Conservation (phyloP, 2,329 filamentous ascomycete genomes). For the Colletotrichum spaethianum region DNA sequence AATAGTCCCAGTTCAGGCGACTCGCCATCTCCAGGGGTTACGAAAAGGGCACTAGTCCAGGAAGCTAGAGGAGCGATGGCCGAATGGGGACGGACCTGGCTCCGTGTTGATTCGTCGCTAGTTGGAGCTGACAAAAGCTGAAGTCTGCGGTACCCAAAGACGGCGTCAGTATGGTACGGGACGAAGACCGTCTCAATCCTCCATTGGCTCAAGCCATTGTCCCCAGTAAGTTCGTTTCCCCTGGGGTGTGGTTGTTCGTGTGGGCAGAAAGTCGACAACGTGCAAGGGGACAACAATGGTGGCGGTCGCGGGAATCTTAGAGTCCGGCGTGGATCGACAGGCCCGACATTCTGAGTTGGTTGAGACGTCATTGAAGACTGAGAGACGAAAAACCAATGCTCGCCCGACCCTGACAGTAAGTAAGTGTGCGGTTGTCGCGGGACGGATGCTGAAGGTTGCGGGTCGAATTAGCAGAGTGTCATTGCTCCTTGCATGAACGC, state of each 20-base stretch:
- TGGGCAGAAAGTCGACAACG: background rate
- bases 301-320: conserved; percentile 12
- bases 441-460: background rate
- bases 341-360: conserved; percentile 14
- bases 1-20: conserved; percentile 32
- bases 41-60: conserved; percentile 28
- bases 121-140: conserved; percentile 25
- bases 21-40: conserved; percentile 35
- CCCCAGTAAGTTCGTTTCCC: background rate
- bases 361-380: conserved; percentile 10
- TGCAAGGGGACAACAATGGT: conserved; percentile 6
- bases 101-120: conserved; percentile 26
- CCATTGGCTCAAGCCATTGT: conserved; percentile 3
- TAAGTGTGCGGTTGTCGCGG: background rate
- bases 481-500: background rate
- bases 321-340: conserved; percentile 27
- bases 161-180: background rate
- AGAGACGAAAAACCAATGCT: background rate
- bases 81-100: conserved; percentile 38
- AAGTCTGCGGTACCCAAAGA: conserved; percentile 19
- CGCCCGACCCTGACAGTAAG: background rate
- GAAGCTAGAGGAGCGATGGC: conserved; percentile 25
- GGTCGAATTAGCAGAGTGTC: background rate
- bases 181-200: background rate
- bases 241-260: conserved; percentile 1